Conservation (phyloP, 2,329 filamentous ascomycete genomes). For the Aphanoascus verrucosus region DNA sequence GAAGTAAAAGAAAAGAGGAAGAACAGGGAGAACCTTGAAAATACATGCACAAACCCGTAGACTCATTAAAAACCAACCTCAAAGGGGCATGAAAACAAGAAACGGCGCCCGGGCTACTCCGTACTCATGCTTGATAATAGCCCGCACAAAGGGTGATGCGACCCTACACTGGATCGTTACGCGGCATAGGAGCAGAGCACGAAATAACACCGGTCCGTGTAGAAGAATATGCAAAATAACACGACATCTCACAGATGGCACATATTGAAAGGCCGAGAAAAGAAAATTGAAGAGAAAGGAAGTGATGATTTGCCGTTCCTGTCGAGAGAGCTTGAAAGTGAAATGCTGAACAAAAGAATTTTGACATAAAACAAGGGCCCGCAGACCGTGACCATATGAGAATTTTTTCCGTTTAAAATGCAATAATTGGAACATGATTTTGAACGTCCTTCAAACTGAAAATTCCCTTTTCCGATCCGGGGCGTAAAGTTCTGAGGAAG, state of each 20-base stretch:
- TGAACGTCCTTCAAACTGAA: neutral
- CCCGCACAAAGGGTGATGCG: too few relatives aligned
- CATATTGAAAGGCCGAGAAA: slow-evolving; percentile 1
- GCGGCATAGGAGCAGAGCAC: too few relatives aligned
- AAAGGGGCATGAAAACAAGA: too few relatives aligned
- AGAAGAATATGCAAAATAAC: slow-evolving; percentile 4
- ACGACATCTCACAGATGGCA: neutral
- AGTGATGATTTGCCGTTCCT: neutral
- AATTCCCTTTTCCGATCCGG: neutral
- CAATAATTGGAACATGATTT: slow-evolving; percentile 5
- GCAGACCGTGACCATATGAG: neutral
- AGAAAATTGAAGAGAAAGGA: neutral
- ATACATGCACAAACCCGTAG: too few relatives aligned
- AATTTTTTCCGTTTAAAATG: slow-evolving; percentile 7
- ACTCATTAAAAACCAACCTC: too few relatives aligned
- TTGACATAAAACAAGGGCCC: neutral
- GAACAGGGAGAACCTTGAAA: too few relatives aligned
- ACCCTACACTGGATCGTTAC: too few relatives aligned
- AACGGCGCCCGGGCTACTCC: too few relatives aligned
- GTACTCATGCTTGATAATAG: too few relatives aligned
- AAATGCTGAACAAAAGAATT: slow-evolving; percentile 6
- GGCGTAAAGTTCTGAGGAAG: neutral
- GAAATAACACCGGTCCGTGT: neutral
- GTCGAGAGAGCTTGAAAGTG: neutral
- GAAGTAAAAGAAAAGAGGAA: too few relatives aligned